Conservation (phyloP, 805 yeast species). For the Barnettozyma californica region DNA sequence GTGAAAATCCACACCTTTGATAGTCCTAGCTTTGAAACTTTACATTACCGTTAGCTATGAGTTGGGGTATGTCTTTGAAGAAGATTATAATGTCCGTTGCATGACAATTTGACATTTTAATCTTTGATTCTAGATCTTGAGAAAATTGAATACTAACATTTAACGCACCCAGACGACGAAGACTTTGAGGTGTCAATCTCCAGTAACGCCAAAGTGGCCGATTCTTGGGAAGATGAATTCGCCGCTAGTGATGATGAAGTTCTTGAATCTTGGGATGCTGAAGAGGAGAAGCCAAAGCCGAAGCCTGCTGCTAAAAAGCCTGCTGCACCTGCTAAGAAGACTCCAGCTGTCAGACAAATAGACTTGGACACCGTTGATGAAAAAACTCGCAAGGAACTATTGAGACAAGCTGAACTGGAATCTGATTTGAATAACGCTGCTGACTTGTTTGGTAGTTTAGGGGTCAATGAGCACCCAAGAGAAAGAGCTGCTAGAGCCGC, state of each 20-base stretch:
- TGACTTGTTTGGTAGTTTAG: constrained; percentile 74
- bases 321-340: constrained; percentile 19
- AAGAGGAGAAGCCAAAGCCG: constrained; percentile 45
- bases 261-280: constrained; percentile 88
- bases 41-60: not conserved
- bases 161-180: constrained; percentile 61
- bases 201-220: constrained; percentile 46
- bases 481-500: constrained; percentile 33
- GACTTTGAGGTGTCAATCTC: constrained; percentile 69
- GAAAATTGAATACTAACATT: not conserved
- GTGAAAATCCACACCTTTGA: not conserved
- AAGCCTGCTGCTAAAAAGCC: constrained; percentile 22
- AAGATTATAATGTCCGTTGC: not conserved
- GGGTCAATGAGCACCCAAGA: constrained; percentile 46
- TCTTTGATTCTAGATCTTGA: not conserved
- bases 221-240: constrained; percentile 77
- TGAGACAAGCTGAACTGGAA: constrained; percentile 73
- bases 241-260: constrained; percentile 71
- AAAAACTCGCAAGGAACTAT: constrained; percentile 64
- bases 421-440: constrained; percentile 92
- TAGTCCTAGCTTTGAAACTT: not conserved
- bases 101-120: no score
- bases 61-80: constrained; percentile 1
- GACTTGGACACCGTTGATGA: constrained; percentile 70
- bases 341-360: constrained; percentile 28